phyloP scores from a whole-genome alignment of 306 rosid species.

The Dalbergia cochinchinensis region DNA sequence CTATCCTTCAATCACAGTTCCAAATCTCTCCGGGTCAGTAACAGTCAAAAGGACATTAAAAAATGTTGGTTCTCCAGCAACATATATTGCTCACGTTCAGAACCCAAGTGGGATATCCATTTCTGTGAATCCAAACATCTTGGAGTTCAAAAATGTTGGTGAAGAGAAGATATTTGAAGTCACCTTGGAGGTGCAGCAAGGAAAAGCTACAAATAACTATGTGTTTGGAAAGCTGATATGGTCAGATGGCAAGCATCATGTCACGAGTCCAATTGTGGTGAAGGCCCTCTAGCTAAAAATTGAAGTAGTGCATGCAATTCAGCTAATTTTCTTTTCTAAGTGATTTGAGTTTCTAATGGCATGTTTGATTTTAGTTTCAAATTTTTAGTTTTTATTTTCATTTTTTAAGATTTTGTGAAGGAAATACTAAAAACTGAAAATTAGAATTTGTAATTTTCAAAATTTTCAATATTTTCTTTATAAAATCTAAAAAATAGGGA shows the following conservation, averaged over 20 bases:
- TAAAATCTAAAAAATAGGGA: no score
- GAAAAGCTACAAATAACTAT: slow-evolving; percentile 51
- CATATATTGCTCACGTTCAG: slow-evolving; percentile 56
- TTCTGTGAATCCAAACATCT: slow-evolving; percentile 65
- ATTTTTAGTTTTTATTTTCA: no score
- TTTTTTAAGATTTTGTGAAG: no score
- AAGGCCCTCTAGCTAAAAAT: slow-evolving; percentile 52
- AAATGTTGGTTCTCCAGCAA: slow-evolving; percentile 80
- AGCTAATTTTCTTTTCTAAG: slow-evolving; percentile 32
- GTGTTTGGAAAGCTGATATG: slow-evolving; percentile 79
- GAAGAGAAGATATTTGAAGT: slow-evolving; percentile 72
- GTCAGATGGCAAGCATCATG: slow-evolving; percentile 84
- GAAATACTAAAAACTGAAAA: no score
- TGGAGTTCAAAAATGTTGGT: slow-evolving; percentile 69
- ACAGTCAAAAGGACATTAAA: slow-evolving; percentile 68
- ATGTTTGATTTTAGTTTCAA: no score
- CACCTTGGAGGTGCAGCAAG: slow-evolving; percentile 51
- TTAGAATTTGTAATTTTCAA: no score
- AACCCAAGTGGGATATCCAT: slow-evolving; percentile 62
- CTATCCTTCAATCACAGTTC: slow-evolving; percentile 87
- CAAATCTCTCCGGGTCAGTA: slow-evolving; percentile 63
- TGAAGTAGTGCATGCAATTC: slow-evolving; percentile 14
- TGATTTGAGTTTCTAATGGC: neutral
- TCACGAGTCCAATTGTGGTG: slow-evolving; percentile 82
- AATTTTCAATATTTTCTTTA: no score